phyloP scores from a whole-genome alignment of 2,329 filamentous ascomycete species.

The Exophiala bonariae region DNA sequence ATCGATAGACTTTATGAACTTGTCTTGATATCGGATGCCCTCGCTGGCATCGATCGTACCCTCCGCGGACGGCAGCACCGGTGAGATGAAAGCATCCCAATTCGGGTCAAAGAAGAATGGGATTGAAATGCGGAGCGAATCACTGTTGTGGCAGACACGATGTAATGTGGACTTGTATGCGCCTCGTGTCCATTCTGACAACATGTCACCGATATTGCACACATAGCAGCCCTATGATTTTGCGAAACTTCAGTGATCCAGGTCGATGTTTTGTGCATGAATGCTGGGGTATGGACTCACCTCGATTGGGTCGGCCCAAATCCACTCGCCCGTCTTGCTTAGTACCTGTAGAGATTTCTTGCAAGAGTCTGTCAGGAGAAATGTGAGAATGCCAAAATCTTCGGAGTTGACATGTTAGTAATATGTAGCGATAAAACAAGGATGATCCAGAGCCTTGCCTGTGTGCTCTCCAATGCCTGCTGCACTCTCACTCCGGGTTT shows the following conservation, averaged over 20 bases:
- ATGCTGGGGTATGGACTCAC: slow-evolving; percentile 2
- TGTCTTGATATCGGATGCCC: no score
- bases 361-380: slow-evolving; percentile 20
- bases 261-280: neutral
- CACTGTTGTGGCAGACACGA: slow-evolving; percentile 53
- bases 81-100: slow-evolving; percentile 18
- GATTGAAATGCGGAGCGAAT: slow-evolving; percentile 15
- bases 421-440: neutral
- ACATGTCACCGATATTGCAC: slow-evolving; percentile 35
- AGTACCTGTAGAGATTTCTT: slow-evolving; percentile 20
- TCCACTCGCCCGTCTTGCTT: slow-evolving; percentile 17
- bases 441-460: neutral
- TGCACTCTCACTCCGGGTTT: neutral
- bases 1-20: no score
- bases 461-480: slow-evolving; percentile 19
- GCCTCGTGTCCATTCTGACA: slow-evolving; percentile 45
- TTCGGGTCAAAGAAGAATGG: slow-evolving; percentile 24
- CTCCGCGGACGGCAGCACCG: slow-evolving; percentile 9
- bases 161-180: slow-evolving; percentile 55
- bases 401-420: neutral
- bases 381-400: slow-evolving; percentile 25
- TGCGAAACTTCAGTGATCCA: neutral
- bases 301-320: slow-evolving; percentile 18
- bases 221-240: slow-evolving; percentile 37
- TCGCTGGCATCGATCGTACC: no score